These are phyloP conservation scores for Sanguinoderma infundibulare DNA, from an alignment of 1,284 basidiomycete species.

Conservation along the genomic window DNA sequence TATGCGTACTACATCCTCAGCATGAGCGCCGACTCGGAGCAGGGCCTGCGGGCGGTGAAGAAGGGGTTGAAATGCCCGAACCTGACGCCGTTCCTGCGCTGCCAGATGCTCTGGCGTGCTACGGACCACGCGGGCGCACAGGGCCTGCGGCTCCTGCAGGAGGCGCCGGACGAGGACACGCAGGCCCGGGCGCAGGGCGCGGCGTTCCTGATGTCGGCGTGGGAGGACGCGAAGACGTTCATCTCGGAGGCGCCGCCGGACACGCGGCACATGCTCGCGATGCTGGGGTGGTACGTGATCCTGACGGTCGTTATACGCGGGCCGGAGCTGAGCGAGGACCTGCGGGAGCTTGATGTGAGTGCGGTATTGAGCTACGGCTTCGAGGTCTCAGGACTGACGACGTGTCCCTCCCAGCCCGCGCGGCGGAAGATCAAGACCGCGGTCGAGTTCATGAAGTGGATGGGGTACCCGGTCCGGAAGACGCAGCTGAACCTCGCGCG, in stretches of 20 bases:
- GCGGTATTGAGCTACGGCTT: not conserved
- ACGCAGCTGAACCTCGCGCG: conserved; percentile 53
- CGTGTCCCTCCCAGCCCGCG: conserved; percentile 35
- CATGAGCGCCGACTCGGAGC: conserved; percentile 33
- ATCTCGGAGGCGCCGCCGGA: conserved; percentile 60
- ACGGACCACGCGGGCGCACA: conserved; percentile 57
- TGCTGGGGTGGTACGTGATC: conserved; percentile 57
- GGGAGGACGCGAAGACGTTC: conserved; percentile 60
- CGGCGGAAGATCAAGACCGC: conserved; percentile 49
- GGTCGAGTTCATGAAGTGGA: conserved; percentile 49
- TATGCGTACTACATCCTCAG: conserved; percentile 64
- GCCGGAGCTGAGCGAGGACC: conserved; percentile 47
- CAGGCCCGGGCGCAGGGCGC: conserved; percentile 58
- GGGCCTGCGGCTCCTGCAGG: conserved; percentile 50
- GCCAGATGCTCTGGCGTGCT: conserved; percentile 56
- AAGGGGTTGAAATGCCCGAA: conserved; percentile 52
- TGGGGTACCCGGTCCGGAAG: conserved; percentile 46
- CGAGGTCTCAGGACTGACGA: not conserved
- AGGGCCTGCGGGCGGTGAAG: conserved; percentile 50
- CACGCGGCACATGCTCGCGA: conserved; percentile 55
- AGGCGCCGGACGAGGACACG: conserved; percentile 40
- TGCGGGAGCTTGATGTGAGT: conserved; percentile 53
- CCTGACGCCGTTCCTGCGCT: conserved; percentile 28
- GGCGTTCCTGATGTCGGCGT: conserved; percentile 53
- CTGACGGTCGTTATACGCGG: conserved; percentile 52